Evolutionary conservation across 257 asterid species (phyloP), one percentile per base, ranked within the genome.

Genomic region (Rubia yunnanensis): DNA sequence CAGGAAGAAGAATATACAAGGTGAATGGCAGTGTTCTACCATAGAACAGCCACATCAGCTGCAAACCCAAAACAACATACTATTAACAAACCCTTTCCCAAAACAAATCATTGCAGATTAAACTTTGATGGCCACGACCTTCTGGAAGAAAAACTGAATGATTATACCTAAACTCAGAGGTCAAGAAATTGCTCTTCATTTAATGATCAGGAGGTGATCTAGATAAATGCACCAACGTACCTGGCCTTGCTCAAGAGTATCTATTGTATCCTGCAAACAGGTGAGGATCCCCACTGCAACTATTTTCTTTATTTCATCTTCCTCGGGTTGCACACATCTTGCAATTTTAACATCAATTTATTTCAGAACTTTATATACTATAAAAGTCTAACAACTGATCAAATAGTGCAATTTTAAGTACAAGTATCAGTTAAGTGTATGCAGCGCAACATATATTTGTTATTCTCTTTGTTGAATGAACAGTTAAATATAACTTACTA

Each of bases 281-380:
- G 96, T 86, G 30, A 92, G 79, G 77, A 87, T 87, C 73, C 99
- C 99, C 80, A 84, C 96, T 39, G 90, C 84, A 64, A 96, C 97
- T 76, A 94, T 75, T 74, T 83, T 85, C 79, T 82, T 78, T 68
- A 86, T 88, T 72, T 90, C 95, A 60, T 74, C 72, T 46, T 80
- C 81, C 69, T 83, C 96, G 50, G 99, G 99, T 97, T 94, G 64
- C 60, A 81, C 44, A 38, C 9, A 35, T 32, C 62, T 41, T 11
- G 26, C 52, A 38, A 50, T 20, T 34, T 50, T n/a, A 56, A 26
- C 15, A 52, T 31, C 23, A 15, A 24, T 35, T 34, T 8, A 38
- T 36, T 56, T 28, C 54, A 39, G 10, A 67, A 11, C 30, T 67
- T 55, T 28, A 22, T 22, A 59, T 6, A 59, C 23, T 18, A 30